Evolutionary conservation across 192 early-diverging fungal genomes (phyloP), one percentile per base, ranked within the genome.

Genomic region (Dissophora ornata): DNA sequence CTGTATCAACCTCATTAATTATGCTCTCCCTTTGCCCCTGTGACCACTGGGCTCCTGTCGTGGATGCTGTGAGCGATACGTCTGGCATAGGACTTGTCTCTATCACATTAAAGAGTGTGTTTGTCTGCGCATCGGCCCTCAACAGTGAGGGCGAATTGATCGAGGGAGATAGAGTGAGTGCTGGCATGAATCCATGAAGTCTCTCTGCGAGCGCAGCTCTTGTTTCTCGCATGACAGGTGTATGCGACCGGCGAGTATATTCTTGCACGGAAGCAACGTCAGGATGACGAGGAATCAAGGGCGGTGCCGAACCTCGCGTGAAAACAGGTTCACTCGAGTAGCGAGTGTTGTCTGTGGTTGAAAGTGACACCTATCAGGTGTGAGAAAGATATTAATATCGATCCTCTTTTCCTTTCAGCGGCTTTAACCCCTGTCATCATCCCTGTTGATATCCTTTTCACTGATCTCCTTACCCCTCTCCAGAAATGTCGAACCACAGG

Each of bases 401-500:
- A n/a, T 5, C 36, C 36, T 38, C 36, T 38, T 38, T 38, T n/a
- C n/a, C n/a, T n/a, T n/a, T n/a, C n/a, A n/a, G n/a, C n/a, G n/a
- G n/a, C n/a, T n/a, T n/a, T n/a, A n/a, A n/a, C n/a, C n/a, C n/a
- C n/a, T n/a, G n/a, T n/a, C n/a, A n/a, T n/a, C n/a, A n/a, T n/a
- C n/a, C n/a, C n/a, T n/a, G n/a, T n/a, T n/a, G n/a, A n/a, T n/a
- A n/a, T n/a, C n/a, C n/a, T n/a, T n/a, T n/a, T n/a, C 25, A 18
- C 25, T 4, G 25, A 29, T 30, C 50, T 8, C 22, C 55, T 57
- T 67, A 56, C 53, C 45, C 66, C 56, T 49, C 46, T 58, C 56
- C 66, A 68, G 29, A 58, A 41, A 42, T 68, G 45, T 19, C 16
- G n/a, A 32, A 68, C 66, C 12, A 57, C 36, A 4, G 45, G 32